A percentile compares a stretch with the other conserved stretches of the same genome.
Conservation (phyloP, 2,329 filamentous ascomycete genomes). For the Hypoxylon sp. region DNA sequence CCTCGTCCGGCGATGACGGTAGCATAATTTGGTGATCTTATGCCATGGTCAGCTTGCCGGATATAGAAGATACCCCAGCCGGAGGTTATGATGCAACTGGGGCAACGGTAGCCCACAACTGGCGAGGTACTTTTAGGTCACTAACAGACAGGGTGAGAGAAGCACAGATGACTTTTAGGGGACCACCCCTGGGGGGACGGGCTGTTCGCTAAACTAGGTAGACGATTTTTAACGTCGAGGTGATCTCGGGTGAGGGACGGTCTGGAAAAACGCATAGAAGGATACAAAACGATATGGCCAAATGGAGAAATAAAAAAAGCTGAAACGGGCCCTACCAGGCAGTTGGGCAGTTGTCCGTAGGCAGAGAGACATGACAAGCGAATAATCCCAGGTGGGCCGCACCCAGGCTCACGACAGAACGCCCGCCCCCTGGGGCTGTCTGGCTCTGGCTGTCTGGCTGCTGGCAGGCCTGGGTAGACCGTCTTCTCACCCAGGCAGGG, state of each 20-base stretch:
- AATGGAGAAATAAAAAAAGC: conserved; percentile 50
- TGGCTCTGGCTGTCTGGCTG: too few relatives aligned
- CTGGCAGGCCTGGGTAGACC: conserved; percentile 44
- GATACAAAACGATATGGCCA: conserved; percentile 50
- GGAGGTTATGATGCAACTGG: conserved; percentile 54
- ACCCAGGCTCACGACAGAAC: conserved; percentile 42
- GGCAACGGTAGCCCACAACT: conserved; percentile 47
- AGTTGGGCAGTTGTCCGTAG: conserved; percentile 48
- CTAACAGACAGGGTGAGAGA: conserved; percentile 49
- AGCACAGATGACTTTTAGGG: conserved; percentile 48
- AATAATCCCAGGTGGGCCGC: conserved; percentile 46
- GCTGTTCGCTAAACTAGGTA: conserved; percentile 39
- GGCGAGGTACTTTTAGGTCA: conserved; percentile 41
- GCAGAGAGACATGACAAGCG: conserved; percentile 52
- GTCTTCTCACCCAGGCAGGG: conserved; percentile 39
- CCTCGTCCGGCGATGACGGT: conserved; percentile 58
- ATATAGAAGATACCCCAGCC: conserved; percentile 56
- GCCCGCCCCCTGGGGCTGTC: too few relatives aligned
- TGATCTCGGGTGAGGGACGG: conserved; percentile 44
- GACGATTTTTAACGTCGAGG: conserved; percentile 38
- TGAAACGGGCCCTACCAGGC: conserved; percentile 57
- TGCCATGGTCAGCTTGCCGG: conserved; percentile 59
- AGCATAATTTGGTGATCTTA: conserved; percentile 68
- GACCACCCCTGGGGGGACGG: conserved; percentile 32
- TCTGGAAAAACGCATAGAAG: conserved; percentile 52